These are phyloP conservation scores for Auriscalpium microsporum DNA, from an alignment of 768 basidiomycete species.

Conservation along the genomic window DNA sequence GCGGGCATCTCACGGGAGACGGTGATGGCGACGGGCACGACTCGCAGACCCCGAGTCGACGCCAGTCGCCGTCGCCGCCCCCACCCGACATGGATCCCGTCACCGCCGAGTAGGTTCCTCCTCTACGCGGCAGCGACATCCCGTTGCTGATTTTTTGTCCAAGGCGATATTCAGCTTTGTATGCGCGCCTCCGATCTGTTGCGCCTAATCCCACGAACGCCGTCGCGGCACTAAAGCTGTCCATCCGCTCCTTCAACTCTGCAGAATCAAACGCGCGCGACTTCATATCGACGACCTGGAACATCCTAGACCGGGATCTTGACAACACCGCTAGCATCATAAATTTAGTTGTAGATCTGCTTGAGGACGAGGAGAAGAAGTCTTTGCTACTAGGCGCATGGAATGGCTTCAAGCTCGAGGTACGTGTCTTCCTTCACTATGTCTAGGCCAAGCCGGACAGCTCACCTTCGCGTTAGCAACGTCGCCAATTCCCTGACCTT, in stretches of 20 bases:
- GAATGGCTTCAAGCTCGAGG: conserved; percentile 81
- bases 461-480: conserved; percentile 44
- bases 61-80: conserved; percentile 26
- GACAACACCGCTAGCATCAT: conserved; percentile 72
- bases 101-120: conserved; percentile 40
- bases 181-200: conserved; percentile 51
- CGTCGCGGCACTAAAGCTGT: conserved; percentile 56
- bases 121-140: neutral
- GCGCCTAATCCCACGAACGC: conserved; percentile 52
- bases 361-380: conserved; percentile 84
- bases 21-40: conserved; percentile 4
- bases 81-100: conserved; percentile 44
- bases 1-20: conserved; percentile 45
- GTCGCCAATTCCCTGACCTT: conserved; percentile 77
- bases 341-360: conserved; percentile 62
- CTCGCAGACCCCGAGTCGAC: conserved; percentile 17
- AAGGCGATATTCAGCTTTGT: conserved; percentile 62
- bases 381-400: conserved; percentile 65
- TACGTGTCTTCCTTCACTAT: conserved; percentile 23
- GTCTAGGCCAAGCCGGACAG: neutral
- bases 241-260: conserved; percentile 67
- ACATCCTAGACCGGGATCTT: conserved; percentile 53
- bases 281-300: conserved; percentile 85
- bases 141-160: neutral
- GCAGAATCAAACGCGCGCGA: conserved; percentile 78